Base-by-base conservation (phyloP, 345 rosid genomes). In the Trapa incisa region DNA sequence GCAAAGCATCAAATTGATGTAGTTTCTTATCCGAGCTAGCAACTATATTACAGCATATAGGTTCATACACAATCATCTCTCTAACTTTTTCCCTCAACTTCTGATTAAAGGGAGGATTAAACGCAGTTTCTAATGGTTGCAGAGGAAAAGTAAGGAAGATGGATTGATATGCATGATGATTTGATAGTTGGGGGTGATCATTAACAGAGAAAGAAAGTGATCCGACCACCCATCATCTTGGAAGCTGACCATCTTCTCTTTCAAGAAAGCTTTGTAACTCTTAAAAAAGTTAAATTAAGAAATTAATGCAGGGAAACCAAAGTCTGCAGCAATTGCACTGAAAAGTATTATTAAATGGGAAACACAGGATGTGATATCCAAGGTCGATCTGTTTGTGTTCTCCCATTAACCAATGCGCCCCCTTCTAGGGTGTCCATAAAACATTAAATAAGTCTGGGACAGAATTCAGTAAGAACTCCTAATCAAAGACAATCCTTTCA, bases 341-440 rank as follows among this genome's bases (percentile, higher is more conserved):
- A 65, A 42, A 65, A 65, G 9, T 54, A 48, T 65, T 65, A 39
- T 32, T 45, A 45, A 65, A 36, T 61, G 42, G 41, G 65, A 37
- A 61, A n/a, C n/a, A n/a, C 6, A 35, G 60, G 22, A 54, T 54
- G 29, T 54, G 8, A n/a, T 41, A 41, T 41, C 43, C 7, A 41
- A 3, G 29, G 33, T 22, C 35, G 10, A 12, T 54, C 33, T 54
- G 33, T 50, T 41, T 50, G 60, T 54, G 33, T 54, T 54, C 60
- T 54, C 35, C 33, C 60, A n/a, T 54, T 54, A 22, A 22, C 29
- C 29, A 22, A 22, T 22, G 29, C 29, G 29, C 29, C 29, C 29
- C 29, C 29, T 22, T 22, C 29, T 22, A 22, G 29, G 29, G 29
- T 22, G 29, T 22, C 29, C 29, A 22, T 22, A 22, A 22, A 22